phyloP scores from a whole-genome alignment of 768 basidiomycete genomes.

The Scleroderma citrinum region DNA sequence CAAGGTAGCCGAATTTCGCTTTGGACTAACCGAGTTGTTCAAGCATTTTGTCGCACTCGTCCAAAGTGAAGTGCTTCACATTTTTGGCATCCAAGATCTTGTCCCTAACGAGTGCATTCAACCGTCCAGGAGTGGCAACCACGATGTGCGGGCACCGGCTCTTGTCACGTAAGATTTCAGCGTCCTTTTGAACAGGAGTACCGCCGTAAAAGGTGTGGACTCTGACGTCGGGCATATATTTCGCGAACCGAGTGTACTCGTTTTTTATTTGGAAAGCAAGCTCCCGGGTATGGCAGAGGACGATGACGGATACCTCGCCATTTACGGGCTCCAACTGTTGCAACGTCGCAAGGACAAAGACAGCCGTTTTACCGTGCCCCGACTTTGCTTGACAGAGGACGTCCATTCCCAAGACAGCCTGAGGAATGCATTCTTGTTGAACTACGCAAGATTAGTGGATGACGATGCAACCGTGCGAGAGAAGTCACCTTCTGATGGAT shows the following conservation, averaged over 20 bases:
- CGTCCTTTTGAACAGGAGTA: slow-evolving; percentile 89
- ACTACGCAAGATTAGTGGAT: slow-evolving; percentile 43
- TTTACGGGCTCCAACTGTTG: slow-evolving; percentile 98
- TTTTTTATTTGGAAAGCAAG: slow-evolving; percentile 99
- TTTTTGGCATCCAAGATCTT: slow-evolving; percentile 92
- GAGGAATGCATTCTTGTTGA: slow-evolving; percentile 99
- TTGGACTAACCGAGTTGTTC: slow-evolving; percentile 99
- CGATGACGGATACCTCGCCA: slow-evolving; percentile 95
- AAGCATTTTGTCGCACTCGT: slow-evolving; percentile 99
- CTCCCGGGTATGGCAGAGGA: slow-evolving; percentile 98
- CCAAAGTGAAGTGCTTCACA: slow-evolving; percentile 98
- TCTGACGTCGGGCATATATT: slow-evolving; percentile 99
- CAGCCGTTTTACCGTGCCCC: slow-evolving; percentile 97
- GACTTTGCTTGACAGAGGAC: slow-evolving; percentile 99
- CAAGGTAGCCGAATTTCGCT: slow-evolving; percentile 38
- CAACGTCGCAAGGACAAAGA: slow-evolving; percentile 95
- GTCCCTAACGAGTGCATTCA: slow-evolving; percentile 93
- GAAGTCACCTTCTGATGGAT: slow-evolving; percentile 91
- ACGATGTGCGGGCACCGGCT: slow-evolving; percentile 97
- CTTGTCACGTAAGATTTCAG: slow-evolving; percentile 92
- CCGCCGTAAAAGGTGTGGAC: slow-evolving; percentile 98
- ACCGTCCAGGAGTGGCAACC: slow-evolving; percentile 95
- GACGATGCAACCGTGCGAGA: neutral
- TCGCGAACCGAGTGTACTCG: slow-evolving; percentile 97
- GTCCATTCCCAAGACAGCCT: slow-evolving; percentile 99